Percentiles rank a stretch among this genome's conserved stretches.
These are phyloP conservation scores for Neurospora sp. DNA, from an alignment of 495 filamentous ascomycete genomes.

Conservation along the genomic window DNA sequence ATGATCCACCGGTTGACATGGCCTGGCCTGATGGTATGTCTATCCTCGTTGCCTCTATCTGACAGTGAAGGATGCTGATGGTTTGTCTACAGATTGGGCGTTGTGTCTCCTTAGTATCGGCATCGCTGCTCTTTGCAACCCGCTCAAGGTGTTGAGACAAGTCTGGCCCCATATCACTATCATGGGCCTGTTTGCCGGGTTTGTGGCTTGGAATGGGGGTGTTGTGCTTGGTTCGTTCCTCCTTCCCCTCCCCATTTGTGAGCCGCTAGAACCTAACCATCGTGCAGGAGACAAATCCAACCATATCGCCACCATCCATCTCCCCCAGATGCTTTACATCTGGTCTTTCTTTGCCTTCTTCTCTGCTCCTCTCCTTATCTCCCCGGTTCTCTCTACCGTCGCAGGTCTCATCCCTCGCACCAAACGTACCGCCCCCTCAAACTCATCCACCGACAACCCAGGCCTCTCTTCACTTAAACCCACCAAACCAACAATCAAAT, in stretches of 20 bases:
- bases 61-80: neutral
- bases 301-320: conserved; percentile 77
- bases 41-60: too few species aligned
- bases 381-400: neutral
- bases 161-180: conserved; percentile 60
- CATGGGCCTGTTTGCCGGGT: conserved; percentile 56
- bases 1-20: conserved; percentile 52
- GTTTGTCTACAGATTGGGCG: conserved; percentile 24
- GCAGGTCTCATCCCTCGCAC: neutral
- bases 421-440: neutral
- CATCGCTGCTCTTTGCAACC: conserved; percentile 44
- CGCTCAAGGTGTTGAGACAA: conserved; percentile 34
- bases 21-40: conserved; percentile 46
- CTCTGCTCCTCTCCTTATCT: conserved; percentile 64
- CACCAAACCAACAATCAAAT: neutral
- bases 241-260: neutral
- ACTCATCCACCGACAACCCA: neutral
- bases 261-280: neutral
- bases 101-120: conserved; percentile 50
- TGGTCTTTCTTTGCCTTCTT: conserved; percentile 85
- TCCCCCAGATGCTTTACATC: conserved; percentile 91
- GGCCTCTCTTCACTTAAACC: neutral
- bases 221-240: conserved; percentile 68
- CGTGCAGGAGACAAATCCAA: conserved; percentile 77
- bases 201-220: conserved; percentile 78